Base-by-base conservation (phyloP, 1,284 basidiomycete species). In the Stygiomarasmius scandens region DNA sequence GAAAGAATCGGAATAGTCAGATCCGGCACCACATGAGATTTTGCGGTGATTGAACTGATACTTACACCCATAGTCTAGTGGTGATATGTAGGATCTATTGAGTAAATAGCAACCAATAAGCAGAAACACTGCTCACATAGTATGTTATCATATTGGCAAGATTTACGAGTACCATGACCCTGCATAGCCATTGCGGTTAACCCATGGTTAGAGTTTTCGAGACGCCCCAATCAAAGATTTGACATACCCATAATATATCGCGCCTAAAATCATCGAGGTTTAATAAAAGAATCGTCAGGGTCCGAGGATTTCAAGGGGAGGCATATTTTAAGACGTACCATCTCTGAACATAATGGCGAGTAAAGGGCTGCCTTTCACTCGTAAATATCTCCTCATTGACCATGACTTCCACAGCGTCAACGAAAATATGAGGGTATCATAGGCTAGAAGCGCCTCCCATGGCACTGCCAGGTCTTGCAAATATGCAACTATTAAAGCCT, bases 361-460 rank as follows among this genome's bases (percentile, higher is more conserved):
- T n/a, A 60, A 43, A 12, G 56, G 56, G 23, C 53, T 19, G 14
- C 45, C 29, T 12, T 32, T 36, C 32, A 20, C 46, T 27, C 19
- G 32, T 36, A 25, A 3, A n/a, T 19, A 49, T 38, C 34, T 29
- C 29, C 29, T 32, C 29, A 32, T 32, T 6, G 29, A 32, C 29
- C 29, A 32, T 5, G 29, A 32, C 36, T 53, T 29, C 43, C 58
- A 60, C 9, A 58, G 32, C n/a, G 62, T 65, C 43, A 65, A 29
- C 4, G 51, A 44, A 38, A 65, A 64, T 6, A 65, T 49, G 16
- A 64, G 54, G 3, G 62, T n/a, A 47, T 65, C 64, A 27, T 63
- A 65, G 19, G 29, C 58, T 27, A 64, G 62, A 10, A 65, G 58
- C 14, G 56, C 59, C 22, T 58, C 59, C 64, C 64, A 64, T 14